phyloP scores from a whole-genome alignment of 495 filamentous ascomycete genomes.

The Penicillium tannophilum region DNA sequence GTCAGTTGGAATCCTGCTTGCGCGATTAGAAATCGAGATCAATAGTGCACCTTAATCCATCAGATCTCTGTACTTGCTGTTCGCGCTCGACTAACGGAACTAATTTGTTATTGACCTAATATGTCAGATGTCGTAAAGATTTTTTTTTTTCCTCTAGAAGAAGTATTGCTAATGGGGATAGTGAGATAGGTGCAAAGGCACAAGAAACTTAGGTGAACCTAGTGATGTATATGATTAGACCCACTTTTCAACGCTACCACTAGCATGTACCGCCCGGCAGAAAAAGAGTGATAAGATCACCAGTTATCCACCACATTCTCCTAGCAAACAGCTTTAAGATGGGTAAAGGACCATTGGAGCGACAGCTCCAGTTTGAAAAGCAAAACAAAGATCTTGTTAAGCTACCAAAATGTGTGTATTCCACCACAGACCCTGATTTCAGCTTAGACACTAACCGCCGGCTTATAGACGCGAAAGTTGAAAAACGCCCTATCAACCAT shows the following conservation, averaged over 20 bases:
- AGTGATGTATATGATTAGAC: conserved; percentile 38
- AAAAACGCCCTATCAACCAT: conserved; percentile 74
- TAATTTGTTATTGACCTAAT: no score
- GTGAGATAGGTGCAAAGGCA: no score
- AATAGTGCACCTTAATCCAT: no score
- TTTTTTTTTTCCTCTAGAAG: no score
- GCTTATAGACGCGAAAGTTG: conserved; percentile 45
- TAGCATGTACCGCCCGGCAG: conserved; percentile 16
- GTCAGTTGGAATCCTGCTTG: no score
- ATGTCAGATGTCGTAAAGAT: no score
- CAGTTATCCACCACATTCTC: conserved; percentile 1
- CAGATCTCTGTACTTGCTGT: no score
- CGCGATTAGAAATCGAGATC: no score
- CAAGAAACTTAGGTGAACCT: conserved; percentile 49
- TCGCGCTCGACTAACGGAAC: no score
- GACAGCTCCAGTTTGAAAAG: conserved; percentile 42
- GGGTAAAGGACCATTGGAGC: conserved; percentile 32
- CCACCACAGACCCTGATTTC: background rate
- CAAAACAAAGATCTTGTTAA: conserved; percentile 43
- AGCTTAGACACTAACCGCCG: conserved; percentile 16
- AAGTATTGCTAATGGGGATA: no score
- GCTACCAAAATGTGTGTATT: conserved; percentile 39
- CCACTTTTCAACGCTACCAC: background rate
- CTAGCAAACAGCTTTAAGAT: conserved; percentile 15
- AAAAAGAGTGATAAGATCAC: conserved; percentile 28